Base-by-base conservation (phyloP, 169 alveolate genomes). In the Cyclospora cayetanensis region DNA sequence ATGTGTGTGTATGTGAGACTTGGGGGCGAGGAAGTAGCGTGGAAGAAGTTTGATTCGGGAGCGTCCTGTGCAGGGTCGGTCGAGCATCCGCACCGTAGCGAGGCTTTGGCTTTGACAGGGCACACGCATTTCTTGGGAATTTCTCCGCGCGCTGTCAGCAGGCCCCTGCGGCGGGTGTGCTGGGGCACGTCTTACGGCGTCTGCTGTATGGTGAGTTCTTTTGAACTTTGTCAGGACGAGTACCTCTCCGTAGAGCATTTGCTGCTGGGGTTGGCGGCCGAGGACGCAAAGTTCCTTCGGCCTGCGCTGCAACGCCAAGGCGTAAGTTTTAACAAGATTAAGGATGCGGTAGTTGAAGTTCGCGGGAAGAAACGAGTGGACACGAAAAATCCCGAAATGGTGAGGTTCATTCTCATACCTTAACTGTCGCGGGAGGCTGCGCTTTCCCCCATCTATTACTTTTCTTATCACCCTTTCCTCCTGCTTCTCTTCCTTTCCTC, bases 301-400 rank as follows among this genome's bases (percentile, higher is more conserved):
- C 98, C 97, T 0, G 95, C 96, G 95, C 92, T 96, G 52, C 86
- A 95, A n/a, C 83, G 93, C 29, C 93, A 96, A 25, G 94, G 94
- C 87, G 95, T 96, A 9, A 82, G 96, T 42, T 93, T 93, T 80
- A 97, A 96, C 88, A 96, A 96, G 91, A 95, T 96, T 52, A 96
- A 95, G 55, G 95, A 90, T 46, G 97, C 98, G 4, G 97, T 96
- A 25, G 95, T 95, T 35, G 91, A 94, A 29, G 95, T 96, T 66
- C 92, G 98, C n/a, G 98, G 98, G 12, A 96, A 95, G 66, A 94
- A 96, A 63, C 96, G 96, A 79, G 97, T 96, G 18, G 96, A 98
- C 4, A 91, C 97, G 20, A 96, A 96, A 87, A 96, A 95, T 43
- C 97, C 98, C 15, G 98, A 96, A 76, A 72, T 94, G 86, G 97